phyloP scores from a whole-genome alignment of 192 early-diverging fungal genomes.

The Phycomyces nitens region DNA sequence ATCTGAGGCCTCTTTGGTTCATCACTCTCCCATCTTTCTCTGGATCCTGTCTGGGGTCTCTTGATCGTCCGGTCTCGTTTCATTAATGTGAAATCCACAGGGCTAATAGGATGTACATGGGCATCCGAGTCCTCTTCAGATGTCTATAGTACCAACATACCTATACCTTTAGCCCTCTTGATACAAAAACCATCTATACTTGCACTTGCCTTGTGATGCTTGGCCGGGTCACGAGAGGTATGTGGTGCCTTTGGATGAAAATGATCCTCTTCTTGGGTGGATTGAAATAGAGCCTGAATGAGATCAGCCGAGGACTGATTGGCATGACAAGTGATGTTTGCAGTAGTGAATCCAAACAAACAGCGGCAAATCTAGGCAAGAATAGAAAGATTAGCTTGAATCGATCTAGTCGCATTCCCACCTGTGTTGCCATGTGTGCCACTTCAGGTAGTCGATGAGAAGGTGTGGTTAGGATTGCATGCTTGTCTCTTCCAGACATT shows the following conservation, averaged over 20 bases:
- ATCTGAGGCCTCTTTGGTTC: background rate
- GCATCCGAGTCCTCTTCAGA: background rate
- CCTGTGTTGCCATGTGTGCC: constrained; percentile 43
- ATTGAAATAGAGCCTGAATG: constrained; percentile 17
- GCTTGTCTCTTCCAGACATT: constrained; percentile 42
- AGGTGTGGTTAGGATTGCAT: constrained; percentile 44
- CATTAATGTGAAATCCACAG: constrained; percentile 31
- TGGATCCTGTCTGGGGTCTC: background rate
- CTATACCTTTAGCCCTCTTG: no score
- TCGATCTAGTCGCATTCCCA: constrained; percentile 1
- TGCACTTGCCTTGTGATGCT: constrained; percentile 7
- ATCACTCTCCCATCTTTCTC: background rate
- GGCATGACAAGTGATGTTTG: constrained; percentile 41
- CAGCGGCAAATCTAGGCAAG: constrained; percentile 40
- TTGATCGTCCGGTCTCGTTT: constrained; percentile 4
- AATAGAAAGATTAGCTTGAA: no score
- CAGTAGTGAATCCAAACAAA: constrained; percentile 44
- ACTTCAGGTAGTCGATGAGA: constrained; percentile 41
- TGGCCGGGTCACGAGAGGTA: constrained; percentile 3
- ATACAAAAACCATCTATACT: background rate
- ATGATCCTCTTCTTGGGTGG: constrained; percentile 11
- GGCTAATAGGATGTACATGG: constrained; percentile 18
- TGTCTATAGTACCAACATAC: no score
- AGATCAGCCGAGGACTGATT: constrained; percentile 35
- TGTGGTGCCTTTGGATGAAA: background rate